Base-by-base conservation (phyloP, 2,329 filamentous ascomycete genomes). In the Verruconis gallopava region DNA sequence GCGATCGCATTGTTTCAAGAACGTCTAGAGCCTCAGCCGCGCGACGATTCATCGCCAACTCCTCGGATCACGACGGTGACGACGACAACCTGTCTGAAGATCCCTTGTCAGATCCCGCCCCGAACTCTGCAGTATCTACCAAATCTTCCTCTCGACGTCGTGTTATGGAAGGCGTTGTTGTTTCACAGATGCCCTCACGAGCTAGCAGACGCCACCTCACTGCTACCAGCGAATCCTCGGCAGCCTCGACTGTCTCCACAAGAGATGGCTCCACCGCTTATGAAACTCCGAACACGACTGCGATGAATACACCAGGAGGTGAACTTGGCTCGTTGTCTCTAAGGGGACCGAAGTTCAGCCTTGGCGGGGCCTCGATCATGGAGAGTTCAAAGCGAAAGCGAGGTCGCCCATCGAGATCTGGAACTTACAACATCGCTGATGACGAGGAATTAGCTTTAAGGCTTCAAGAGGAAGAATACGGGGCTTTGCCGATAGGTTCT, bases 231-330 rank as follows among this genome's bases (percentile, higher is more conserved):
- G 40, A 30, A 42, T 34, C 25, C 12, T 42, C 40, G 21, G 17
- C 40, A 5, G 21, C 17, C 5, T 4, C 19, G 17, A 35, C 33
- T 6, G 21, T 17, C 20, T 55, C 55, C 6, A 56, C 58, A 21
- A 55, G 64, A 41, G 64, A 65, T 42, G 38, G 61, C 63, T 69
- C 63, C 9, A 63, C 64, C 28, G 71, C 67, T 14, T 72, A 70
- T 50, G 75, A 74, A 45, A 81, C 78, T 3, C 76, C 77, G 3
- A 71, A 65, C 28, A 81, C 78, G 15, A 79, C 73, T 55, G 64
- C 68, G 42, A 61, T 65, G 37, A 65, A 63, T 14, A 79, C 75
- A 6, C 75, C 74, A 3, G 66, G 62, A 17, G 61, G 64, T 18
- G 46, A 43, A 9, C 25, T 49, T 12, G 44, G 38, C 33, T 38